A percentile compares a stretch with the other conserved stretches of the same genome.
phyloP scores from a whole-genome alignment of 1,284 basidiomycete species.

The Trichosporon sp. region DNA sequence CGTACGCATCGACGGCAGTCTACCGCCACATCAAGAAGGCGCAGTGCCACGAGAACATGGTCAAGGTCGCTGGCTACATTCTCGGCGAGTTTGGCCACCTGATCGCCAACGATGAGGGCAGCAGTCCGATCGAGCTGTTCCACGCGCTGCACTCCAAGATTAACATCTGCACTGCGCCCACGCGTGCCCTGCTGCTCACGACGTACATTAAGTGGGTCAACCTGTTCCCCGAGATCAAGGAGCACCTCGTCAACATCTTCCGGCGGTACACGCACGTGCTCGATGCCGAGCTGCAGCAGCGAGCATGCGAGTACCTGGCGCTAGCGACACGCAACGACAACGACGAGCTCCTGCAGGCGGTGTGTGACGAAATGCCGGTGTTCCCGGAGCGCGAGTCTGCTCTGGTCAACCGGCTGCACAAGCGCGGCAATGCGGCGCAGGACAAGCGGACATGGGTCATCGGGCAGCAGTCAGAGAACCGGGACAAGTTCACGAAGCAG shows the following conservation, averaged over 20 bases:
- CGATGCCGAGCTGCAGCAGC: slow-evolving; percentile 96
- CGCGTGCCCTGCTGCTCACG: slow-evolving; percentile 84
- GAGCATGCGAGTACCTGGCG: slow-evolving; percentile 93
- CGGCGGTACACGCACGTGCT: slow-evolving; percentile 96
- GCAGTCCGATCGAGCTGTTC: slow-evolving; percentile 92
- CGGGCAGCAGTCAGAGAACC: slow-evolving; percentile 84
- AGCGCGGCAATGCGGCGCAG: slow-evolving; percentile 80
- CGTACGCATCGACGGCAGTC: slow-evolving; percentile 91
- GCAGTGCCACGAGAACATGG: slow-evolving; percentile 91
- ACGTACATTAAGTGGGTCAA: slow-evolving; percentile 96
- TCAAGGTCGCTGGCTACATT: slow-evolving; percentile 97
- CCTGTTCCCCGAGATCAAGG: slow-evolving; percentile 96
- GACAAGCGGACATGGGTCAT: slow-evolving; percentile 95
- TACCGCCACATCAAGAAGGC: slow-evolving; percentile 83
- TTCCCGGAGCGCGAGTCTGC: slow-evolving; percentile 93
- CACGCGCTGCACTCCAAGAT: slow-evolving; percentile 90
- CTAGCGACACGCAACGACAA: slow-evolving; percentile 74
- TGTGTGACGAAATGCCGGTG: slow-evolving; percentile 98
- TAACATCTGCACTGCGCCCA: slow-evolving; percentile 87
- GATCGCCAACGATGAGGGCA: slow-evolving; percentile 88
- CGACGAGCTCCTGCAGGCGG: slow-evolving; percentile 84
- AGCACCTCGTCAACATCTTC: slow-evolving; percentile 87
- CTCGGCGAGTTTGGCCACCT: slow-evolving; percentile 96
- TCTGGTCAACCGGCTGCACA: slow-evolving; percentile 74
- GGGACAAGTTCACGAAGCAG: slow-evolving; percentile 55